Base-by-base conservation (phyloP, 306 rosid species). In the Rosa persica region DNA sequence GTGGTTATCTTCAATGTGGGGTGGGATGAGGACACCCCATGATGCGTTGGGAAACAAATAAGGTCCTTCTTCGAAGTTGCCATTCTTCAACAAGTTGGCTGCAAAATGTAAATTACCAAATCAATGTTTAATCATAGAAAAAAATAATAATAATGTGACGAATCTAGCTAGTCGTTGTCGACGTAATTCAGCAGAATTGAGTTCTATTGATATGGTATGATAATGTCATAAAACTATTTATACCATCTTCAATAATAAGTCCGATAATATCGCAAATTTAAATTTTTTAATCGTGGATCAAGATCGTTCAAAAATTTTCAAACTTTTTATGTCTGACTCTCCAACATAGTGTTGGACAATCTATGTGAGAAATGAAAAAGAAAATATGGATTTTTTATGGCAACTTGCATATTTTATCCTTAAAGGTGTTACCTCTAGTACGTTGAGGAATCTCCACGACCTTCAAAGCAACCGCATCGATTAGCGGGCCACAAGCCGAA, bases 401-500 rank as follows among this genome's bases (percentile, higher is more conserved):
- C 58, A 52, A 19, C 13, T 13, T 15, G 54, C 54, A 48, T 3
- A 48, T 12, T 17, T 13, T 48, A 48, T 48, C 19, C 19, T 3
- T 12, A 48, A n/a, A n/a, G 23, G 5, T 22, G 10, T 71, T 38
- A 90, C 94, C 93, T 70, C 71, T 77, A 0, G 90, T 86, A 42
- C 91, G 88, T 76, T 46, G 88, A 1, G 98, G 91, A 61, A 75
- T 86, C 55, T 42, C n/a, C 89, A 93, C 48, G 77, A 78, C 39
- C 82, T 83, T 93, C 75, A 93, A 60, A 2, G 93, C 97, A 68
- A 93, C 85, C 0, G 93, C 87, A 69, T 87, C 90, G 49, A 93
- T 89, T 39, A 93, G 89, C 0, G 98, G 98, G 52, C 98, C 98
- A 54, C 98, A 93, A 65, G 95, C 94, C 1, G 95, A 87, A 67